Percentiles rank a stretch among this genome's conserved stretches.
These are phyloP conservation scores for Lachancea cidri DNA, from an alignment of 805 yeast species.

Conservation along the genomic window DNA sequence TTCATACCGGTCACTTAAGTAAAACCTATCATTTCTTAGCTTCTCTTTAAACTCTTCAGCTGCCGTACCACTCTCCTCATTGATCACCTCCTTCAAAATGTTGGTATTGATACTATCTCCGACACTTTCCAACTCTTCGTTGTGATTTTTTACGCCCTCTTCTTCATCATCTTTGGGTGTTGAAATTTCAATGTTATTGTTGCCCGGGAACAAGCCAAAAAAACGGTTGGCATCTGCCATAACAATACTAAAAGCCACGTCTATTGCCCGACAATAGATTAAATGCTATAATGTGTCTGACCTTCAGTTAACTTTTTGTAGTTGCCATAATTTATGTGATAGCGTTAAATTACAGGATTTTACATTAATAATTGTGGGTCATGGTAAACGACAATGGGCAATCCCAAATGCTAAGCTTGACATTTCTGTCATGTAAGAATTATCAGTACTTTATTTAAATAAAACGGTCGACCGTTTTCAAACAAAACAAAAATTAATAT, in stretches of 20 bases:
- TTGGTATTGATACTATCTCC: constrained; percentile 11
- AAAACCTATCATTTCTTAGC: constrained; percentile 19
- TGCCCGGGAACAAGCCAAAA: constrained; percentile 20
- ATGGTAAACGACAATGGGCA: no score
- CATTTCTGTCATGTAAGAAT: no score
- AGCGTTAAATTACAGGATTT: no score
- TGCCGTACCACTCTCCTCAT: constrained; percentile 16
- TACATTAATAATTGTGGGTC: no score
- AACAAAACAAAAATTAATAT: no score
- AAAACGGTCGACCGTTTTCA: no score
- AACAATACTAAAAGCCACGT: background rate
- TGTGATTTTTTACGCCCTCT: background rate
- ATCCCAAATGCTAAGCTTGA: no score
- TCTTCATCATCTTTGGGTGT: background rate
- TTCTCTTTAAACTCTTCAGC: constrained; percentile 16
- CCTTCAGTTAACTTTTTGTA: no score
- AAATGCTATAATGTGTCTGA: no score
- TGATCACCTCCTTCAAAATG: constrained; percentile 13
- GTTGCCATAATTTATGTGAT: no score
- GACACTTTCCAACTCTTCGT: constrained; percentile 1
- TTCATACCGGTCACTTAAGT: constrained; percentile 17
- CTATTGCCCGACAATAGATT: no score
- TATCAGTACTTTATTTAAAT: no score
- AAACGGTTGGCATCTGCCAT: constrained; percentile 8
- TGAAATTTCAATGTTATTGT: constrained; percentile 15